Percentiles rank a stretch among this genome's conserved stretches.
phyloP scores from a whole-genome alignment of 1,139 yeast genomes.

The Candida sp. region DNA sequence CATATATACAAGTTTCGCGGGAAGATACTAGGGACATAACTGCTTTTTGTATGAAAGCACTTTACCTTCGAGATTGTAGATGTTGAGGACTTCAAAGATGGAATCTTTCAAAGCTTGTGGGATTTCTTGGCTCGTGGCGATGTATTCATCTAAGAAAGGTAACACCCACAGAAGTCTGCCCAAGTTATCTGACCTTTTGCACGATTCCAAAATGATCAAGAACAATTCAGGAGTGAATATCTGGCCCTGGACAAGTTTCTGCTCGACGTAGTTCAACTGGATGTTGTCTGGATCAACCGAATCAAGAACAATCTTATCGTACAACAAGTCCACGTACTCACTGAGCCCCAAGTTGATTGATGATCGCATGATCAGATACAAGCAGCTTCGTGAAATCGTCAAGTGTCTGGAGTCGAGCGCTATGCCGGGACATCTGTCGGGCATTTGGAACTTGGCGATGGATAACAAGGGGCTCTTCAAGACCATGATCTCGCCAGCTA shows the following conservation, averaged over 20 bases:
- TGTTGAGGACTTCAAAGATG: constrained; percentile 20
- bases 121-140: constrained; percentile 12
- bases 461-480: constrained; percentile 23
- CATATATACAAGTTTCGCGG: not conserved
- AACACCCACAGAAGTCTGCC: constrained; percentile 45
- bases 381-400: constrained; percentile 10
- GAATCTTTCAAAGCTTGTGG: constrained; percentile 14
- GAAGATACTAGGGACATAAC: not conserved
- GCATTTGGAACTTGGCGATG: constrained; percentile 28
- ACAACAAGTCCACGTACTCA: constrained; percentile 35
- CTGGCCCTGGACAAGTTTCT: constrained; percentile 11
- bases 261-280: constrained; percentile 15
- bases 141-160: constrained; percentile 38
- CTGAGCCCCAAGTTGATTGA: constrained; percentile 32
- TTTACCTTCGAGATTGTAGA: constrained; percentile 31
- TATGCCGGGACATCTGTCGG: constrained; percentile 11
- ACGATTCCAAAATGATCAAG: constrained; percentile 27
- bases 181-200: constrained; percentile 27
- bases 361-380: constrained; percentile 33
- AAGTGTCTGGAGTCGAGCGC: constrained; percentile 14
- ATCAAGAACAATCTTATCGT: constrained; percentile 39
- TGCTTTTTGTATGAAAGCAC: constrained; percentile 21
- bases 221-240: constrained; percentile 32
- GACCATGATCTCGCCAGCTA: constrained; percentile 20
- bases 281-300: constrained; percentile 19